Base-by-base conservation (phyloP, 129 eudicot species). In the Saussurea involucrata region DNA sequence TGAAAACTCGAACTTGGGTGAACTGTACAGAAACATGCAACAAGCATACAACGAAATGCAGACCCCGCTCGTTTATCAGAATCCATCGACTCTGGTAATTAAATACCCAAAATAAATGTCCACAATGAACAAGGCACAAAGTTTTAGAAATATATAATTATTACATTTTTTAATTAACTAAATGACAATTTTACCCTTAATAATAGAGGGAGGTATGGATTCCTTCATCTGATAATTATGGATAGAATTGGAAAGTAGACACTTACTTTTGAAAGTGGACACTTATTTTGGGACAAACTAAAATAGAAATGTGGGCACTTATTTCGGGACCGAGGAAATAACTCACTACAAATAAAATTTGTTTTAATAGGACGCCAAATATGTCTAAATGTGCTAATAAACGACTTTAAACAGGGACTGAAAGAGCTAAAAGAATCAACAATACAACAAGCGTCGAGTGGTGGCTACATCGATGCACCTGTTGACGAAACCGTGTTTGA, bases 371-470 rank as follows among this genome's bases (percentile, higher is more conserved):
- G 60, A n/a, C 9, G 22, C 60, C 8, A 17, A 53, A 53, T 4
- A 53, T 53, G 60, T 53, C 15, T 17, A 17, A 53, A 18, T 53
- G 22, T 53, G 22, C 5, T 53, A 53, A 53, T n/a, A 53, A 53
- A 53, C 5, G 17, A 53, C 22, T 53, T 5, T 25, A 18, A 80
- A 78, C 85, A 94, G 98, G 97, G 97, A 66, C 69, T 94, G 24
- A 94, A 89, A 82, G 98, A 94, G 78, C 87, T 94, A 70, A 94
- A 91, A 81, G 98, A 94, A 63, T 89, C 98, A 44, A 94, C 98
- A 10, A 79, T 91, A 67, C 92, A 88, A 71, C 89, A 76, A 78
- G 97, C 96, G 29, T 75, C 97, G 4, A 91, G 92, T 31, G 71
- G 74, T 58, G 98, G 96, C 37, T 84, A 89, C 85, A 89, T 89